These are phyloP conservation scores for Trichosporon coremiiforme DNA, from an alignment of 1,284 basidiomycete genomes.

Conservation along the genomic window DNA sequence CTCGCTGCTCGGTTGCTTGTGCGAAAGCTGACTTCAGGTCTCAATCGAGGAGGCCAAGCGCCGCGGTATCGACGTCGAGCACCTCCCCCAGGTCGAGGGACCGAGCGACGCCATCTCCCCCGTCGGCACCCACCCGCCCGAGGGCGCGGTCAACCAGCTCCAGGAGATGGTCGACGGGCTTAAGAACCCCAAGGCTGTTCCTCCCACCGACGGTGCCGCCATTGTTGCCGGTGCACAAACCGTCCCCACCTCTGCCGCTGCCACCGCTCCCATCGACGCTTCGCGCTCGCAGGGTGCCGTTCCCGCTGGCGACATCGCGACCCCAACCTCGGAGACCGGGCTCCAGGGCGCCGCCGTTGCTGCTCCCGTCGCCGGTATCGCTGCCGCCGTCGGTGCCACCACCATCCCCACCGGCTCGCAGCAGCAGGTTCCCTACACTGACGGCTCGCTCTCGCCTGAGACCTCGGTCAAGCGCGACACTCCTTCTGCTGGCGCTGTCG, in stretches of 20 bases:
- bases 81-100: conserved; percentile 39
- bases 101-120: conserved; percentile 39
- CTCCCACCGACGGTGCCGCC: conserved; percentile 19
- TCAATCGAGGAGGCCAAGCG: conserved; percentile 51
- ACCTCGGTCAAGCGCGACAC: conserved; percentile 1
- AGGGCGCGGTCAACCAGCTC: conserved; percentile 42
- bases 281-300: not conserved
- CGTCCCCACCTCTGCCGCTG: conserved; percentile 18
- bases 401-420: not conserved
- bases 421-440: conserved; percentile 8
- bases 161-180: conserved; percentile 48
- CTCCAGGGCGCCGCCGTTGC: not conserved
- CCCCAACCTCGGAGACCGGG: conserved; percentile 11
- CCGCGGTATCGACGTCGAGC: conserved; percentile 48
- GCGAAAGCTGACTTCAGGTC: conserved; percentile 27
- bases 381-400: not conserved
- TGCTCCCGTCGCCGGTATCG: not conserved
- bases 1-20: no score
- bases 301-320: conserved; percentile 13
- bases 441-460: not conserved
- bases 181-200: conserved; percentile 31
- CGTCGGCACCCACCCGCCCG: conserved; percentile 39
- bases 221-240: not conserved
- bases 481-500: not conserved
- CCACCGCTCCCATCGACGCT: conserved; percentile 2